Conservation (phyloP, 768 basidiomycete species). For the Auriscalpium microsporum region DNA sequence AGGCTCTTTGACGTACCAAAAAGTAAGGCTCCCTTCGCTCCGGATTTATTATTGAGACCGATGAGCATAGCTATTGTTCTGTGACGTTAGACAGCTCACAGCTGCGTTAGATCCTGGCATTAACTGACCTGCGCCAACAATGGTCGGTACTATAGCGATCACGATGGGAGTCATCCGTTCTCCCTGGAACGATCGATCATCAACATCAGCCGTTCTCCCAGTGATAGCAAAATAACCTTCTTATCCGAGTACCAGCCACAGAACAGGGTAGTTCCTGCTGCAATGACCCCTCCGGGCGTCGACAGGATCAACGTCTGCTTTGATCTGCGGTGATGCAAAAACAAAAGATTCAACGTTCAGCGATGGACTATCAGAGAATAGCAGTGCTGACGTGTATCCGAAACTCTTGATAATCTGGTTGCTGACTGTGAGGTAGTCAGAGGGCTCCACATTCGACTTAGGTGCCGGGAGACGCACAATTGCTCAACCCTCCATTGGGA, state of each 20-base stretch:
- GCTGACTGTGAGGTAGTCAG: constrained; percentile 33
- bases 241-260: constrained; percentile 63
- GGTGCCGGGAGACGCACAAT: constrained; percentile 36
- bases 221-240: constrained; percentile 30
- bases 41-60: constrained; percentile 37
- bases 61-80: constrained; percentile 36
- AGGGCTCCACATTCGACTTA: not conserved
- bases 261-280: constrained; percentile 36
- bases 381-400: constrained; percentile 39
- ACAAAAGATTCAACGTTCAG: too few relatives aligned
- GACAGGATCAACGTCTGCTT: constrained; percentile 52
- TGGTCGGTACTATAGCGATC: constrained; percentile 48
- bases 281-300: constrained; percentile 47
- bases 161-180: constrained; percentile 57
- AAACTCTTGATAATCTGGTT: constrained; percentile 56
- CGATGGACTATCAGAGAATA: constrained; percentile 21
- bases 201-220: not conserved
- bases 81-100: too few relatives aligned
- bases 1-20: constrained; percentile 34
- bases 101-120: not conserved
- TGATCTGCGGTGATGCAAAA: constrained; percentile 28
- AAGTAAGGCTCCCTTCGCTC: constrained; percentile 42
- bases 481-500: constrained; percentile 55
- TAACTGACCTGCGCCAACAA: constrained; percentile 41
- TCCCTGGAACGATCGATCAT: constrained; percentile 23